Percentiles rank a stretch among this genome's conserved stretches.
phyloP scores from a whole-genome alignment of 2,329 filamentous ascomycete species.

The Zymoseptoria passerinii region DNA sequence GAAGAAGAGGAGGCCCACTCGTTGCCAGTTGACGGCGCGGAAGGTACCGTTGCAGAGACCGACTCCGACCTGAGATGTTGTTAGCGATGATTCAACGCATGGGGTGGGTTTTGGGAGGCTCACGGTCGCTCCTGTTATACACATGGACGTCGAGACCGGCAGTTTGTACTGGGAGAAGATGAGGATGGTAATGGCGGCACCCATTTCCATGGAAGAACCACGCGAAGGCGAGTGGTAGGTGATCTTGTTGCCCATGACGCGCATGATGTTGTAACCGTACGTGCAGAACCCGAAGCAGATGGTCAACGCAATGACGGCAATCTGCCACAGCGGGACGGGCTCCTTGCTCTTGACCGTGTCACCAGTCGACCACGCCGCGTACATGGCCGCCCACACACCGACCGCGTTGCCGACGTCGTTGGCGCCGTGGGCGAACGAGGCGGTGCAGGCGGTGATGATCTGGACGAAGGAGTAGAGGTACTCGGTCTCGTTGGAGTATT shows the following conservation, averaged over 20 bases:
- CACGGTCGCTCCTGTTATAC: slow-evolving; percentile 51
- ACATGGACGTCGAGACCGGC: slow-evolving; percentile 58
- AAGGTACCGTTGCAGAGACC: slow-evolving; percentile 53
- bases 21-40: slow-evolving; percentile 55
- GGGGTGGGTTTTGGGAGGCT: too few species aligned
- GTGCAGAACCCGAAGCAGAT: slow-evolving; percentile 53
- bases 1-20: slow-evolving; percentile 52
- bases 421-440: slow-evolving; percentile 62
- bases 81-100: too few species aligned
- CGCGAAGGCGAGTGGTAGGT: slow-evolving; percentile 52
- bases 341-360: slow-evolving; percentile 48
- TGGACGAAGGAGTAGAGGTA: slow-evolving; percentile 60
- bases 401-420: slow-evolving; percentile 59
- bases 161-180: slow-evolving; percentile 55
- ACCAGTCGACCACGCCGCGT: slow-evolving; percentile 49
- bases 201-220: slow-evolving; percentile 54
- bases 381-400: slow-evolving; percentile 56
- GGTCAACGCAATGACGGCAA: slow-evolving; percentile 55
- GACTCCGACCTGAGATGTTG: slow-evolving; percentile 42
- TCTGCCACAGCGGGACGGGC: slow-evolving; percentile 64
- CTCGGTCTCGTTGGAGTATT: slow-evolving; percentile 56
- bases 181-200: slow-evolving; percentile 54
- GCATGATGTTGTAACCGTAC: slow-evolving; percentile 59
- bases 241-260: slow-evolving; percentile 50
- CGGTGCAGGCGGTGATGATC: slow-evolving; percentile 60